Percentiles rank a stretch among this genome's conserved stretches.
Evolutionary conservation across 768 basidiomycete genomes (phyloP).

Genomic region (Wakefieldia striispora): DNA sequence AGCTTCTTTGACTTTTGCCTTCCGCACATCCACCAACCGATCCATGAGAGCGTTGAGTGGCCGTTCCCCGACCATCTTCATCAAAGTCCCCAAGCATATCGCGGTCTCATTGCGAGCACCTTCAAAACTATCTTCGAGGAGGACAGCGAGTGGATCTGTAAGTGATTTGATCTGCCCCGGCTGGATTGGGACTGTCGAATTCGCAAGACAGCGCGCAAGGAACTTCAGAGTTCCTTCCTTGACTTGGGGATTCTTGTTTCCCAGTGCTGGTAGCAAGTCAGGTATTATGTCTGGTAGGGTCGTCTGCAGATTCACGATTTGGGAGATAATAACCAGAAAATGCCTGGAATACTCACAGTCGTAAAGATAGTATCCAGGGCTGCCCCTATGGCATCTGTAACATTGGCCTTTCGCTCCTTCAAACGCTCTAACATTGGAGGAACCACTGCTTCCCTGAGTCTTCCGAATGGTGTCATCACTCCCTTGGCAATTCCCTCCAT

Average conservation of each 20-base stretch:
- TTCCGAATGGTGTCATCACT: conserved; percentile 69
- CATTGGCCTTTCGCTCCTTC: conserved; percentile 91
- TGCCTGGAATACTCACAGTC: conserved; percentile 55
- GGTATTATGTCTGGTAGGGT: conserved; percentile 78
- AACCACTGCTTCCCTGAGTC: conserved; percentile 69
- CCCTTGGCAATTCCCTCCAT: conserved; percentile 86
- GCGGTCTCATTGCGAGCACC: conserved; percentile 92
- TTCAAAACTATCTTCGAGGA: conserved; percentile 87
- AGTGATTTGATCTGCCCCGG: conserved; percentile 78
- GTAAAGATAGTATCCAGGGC: conserved; percentile 87
- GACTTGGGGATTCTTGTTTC: conserved; percentile 94
- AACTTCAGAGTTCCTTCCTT: conserved; percentile 93
- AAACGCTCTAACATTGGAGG: conserved; percentile 80
- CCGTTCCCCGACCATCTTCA: conserved; percentile 97
- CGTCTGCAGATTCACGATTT: conserved; percentile 46
- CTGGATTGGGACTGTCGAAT: conserved; percentile 66
- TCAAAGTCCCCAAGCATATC: conserved; percentile 79
- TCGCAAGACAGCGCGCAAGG: conserved; percentile 71
- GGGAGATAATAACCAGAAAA: conserved; percentile 1
- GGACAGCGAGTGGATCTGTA: conserved; percentile 67
- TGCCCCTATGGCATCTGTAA: conserved; percentile 83
- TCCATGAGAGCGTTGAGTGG: conserved; percentile 87
- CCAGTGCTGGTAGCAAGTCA: conserved; percentile 73
- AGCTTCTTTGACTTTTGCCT: conserved; percentile 91
- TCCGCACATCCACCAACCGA: conserved; percentile 79